Evolutionary conservation across 2,329 filamentous ascomycete species (phyloP).

Genomic region (Aspergillus bombycis): DNA sequence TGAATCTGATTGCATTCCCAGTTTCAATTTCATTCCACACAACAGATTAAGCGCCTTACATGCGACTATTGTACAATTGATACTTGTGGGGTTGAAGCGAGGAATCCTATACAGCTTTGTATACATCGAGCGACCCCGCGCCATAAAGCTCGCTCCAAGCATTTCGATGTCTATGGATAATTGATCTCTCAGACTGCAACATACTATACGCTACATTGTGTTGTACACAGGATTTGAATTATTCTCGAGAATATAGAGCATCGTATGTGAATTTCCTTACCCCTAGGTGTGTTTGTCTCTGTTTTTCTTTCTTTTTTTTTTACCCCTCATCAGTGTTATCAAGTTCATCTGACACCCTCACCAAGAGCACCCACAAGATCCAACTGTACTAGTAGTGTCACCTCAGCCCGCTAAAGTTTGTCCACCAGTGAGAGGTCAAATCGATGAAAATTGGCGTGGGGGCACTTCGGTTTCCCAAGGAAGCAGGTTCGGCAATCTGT

Average conservation of each 20-base stretch:
- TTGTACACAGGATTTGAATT: neutral
- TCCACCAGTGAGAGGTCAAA: neutral
- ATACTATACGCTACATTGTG: neutral
- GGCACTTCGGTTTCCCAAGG: neutral
- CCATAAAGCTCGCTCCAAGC: neutral
- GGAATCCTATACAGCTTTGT: neutral
- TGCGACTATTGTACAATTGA: neutral
- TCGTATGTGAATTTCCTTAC: neutral
- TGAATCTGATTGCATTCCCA: neutral
- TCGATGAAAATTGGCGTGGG: neutral
- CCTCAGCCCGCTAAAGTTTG: neutral
- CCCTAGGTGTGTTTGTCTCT: neutral
- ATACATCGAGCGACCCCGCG: neutral
- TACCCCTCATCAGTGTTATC: neutral
- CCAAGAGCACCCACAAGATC: neutral
- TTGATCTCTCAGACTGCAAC: neutral
- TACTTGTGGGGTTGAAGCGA: neutral
- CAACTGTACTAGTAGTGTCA: neutral
- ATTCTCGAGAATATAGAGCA: neutral
- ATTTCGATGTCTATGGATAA: neutral
- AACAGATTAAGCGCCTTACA: neutral
- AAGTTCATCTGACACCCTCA: neutral
- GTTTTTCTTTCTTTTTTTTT: neutral
- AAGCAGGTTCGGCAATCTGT: neutral
- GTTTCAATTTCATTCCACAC: neutral